Conservation (phyloP, 2,329 filamentous ascomycete species). For the Colletotrichum camelliae region DNA sequence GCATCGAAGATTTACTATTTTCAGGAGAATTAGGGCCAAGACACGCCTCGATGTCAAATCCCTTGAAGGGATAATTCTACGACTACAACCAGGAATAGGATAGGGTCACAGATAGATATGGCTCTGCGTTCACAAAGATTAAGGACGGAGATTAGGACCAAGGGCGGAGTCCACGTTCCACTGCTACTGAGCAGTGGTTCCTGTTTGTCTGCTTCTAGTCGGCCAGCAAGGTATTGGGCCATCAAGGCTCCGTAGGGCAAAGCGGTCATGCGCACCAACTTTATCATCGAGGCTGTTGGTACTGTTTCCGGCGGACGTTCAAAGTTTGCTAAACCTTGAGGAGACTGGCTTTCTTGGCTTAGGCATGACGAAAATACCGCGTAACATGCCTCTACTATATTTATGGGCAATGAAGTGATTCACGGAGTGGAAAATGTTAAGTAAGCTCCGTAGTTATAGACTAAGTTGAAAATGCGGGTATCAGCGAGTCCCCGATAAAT, state of each 20-base stretch:
- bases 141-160: background rate
- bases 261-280: background rate
- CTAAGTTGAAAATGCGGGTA: background rate
- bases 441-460: rapidly evolving
- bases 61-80: rapidly evolving
- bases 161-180: background rate
- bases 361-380: background rate
- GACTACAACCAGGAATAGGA: rapidly evolving
- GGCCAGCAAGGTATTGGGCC: background rate
- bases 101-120: background rate
- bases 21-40: background rate
- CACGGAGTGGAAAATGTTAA: background rate
- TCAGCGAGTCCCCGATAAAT: background rate
- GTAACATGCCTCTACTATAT: background rate
- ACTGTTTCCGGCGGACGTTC: background rate
- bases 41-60: background rate
- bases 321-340: background rate
- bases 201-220: background rate
- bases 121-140: rapidly evolving
- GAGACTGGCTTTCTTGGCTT: background rate
- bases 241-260: background rate
- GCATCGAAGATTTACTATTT: background rate
- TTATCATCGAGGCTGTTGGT: background rate
- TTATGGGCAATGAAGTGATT: background rate
- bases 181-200: background rate